Evolutionary conservation across 495 filamentous ascomycete species (phyloP).

Genomic region (Penicillium roqueforti): DNA sequence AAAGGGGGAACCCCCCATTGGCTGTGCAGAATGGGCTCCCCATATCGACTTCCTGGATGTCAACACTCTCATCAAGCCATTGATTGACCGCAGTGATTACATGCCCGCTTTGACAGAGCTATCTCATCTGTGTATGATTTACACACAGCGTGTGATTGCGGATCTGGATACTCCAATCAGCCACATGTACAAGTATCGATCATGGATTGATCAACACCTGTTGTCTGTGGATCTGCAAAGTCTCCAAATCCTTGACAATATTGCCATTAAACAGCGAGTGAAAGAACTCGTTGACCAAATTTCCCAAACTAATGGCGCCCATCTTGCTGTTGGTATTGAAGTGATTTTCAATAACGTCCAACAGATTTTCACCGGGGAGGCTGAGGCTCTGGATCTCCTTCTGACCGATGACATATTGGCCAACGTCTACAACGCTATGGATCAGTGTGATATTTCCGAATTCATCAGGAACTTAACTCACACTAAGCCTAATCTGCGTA

Average conservation of each 20-base stretch:
- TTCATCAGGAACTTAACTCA: constrained; percentile 29
- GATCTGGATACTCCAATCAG: constrained; percentile 2
- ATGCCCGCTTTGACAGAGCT: constrained; percentile 3
- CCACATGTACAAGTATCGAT: constrained; percentile 12
- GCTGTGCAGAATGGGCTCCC: constrained; percentile 14
- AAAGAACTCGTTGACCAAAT: background rate
- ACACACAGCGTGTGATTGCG: constrained; percentile 8
- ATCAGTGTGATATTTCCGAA: constrained; percentile 16
- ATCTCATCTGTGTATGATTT: constrained; percentile 11
- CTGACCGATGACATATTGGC: constrained; percentile 26
- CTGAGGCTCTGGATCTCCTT: constrained; percentile 26
- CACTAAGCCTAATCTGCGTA: constrained; percentile 34
- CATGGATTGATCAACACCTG: constrained; percentile 11
- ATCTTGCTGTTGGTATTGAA: constrained; percentile 9
- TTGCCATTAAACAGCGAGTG: background rate
- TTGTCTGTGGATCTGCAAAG: background rate
- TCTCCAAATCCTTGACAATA: constrained; percentile 1
- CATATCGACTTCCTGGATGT: constrained; percentile 16
- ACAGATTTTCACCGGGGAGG: constrained; percentile 19
- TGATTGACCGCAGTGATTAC: background rate
- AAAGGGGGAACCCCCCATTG: background rate
- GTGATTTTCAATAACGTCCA: constrained; percentile 10
- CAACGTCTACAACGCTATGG: constrained; percentile 26
- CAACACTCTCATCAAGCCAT: constrained; percentile 13
- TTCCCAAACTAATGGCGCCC: background rate